Base-by-base conservation (phyloP, 352 stramenopile genomes). In the Globisporangium orthogonon region DNA sequence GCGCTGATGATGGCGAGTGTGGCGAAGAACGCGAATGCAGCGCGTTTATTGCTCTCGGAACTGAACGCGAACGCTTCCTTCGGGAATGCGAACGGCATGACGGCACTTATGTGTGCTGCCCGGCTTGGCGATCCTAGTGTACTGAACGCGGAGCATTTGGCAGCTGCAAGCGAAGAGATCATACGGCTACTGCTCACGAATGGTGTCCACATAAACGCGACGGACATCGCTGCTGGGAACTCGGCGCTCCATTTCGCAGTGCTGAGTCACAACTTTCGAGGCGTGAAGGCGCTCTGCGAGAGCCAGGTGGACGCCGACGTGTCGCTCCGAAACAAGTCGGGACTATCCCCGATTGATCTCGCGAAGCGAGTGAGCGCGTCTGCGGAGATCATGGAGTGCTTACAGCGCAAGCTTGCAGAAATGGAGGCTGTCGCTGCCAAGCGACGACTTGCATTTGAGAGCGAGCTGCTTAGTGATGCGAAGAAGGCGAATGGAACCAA, bases 1-100 rank as follows among this genome's bases (percentile, higher is more conserved):
- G 85, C 85, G 31, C 63, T 94, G 13, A 94, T 94, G 85, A 89
- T 94, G 73, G 85, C 85, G 28, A 89, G 85, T 29, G 84, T 91
- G 37, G 77, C 77, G 13, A 94, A 94, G 66, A 86, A 88, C 50
- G 69, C 73, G 7, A 63, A 50, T 4, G 81, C 74, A 3, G 83
- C 72, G 48, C 58, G 69, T n/a, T 41, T 76, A 10, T 54, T 94
- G 14, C 35, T 86, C 3, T 52, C 76, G 0, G 62, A 73, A 2
- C 62, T 91, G 11, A 58, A 67, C 14, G 80, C 79, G 5, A 72
- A 66, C 54, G 48, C 71, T 18, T 67, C 56, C 4, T 51, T 60
- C 52, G 61, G 54, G 6, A 94, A 94, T 44, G 65, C 63, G 11
- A 78, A 65, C 39, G 74, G 78, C 13, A 69, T 91, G 62, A 93